A percentile compares a stretch with the other conserved stretches of the same genome.
Conservation (phyloP, 805 yeast species). For the Sugiyamaella mastotermitis region DNA sequence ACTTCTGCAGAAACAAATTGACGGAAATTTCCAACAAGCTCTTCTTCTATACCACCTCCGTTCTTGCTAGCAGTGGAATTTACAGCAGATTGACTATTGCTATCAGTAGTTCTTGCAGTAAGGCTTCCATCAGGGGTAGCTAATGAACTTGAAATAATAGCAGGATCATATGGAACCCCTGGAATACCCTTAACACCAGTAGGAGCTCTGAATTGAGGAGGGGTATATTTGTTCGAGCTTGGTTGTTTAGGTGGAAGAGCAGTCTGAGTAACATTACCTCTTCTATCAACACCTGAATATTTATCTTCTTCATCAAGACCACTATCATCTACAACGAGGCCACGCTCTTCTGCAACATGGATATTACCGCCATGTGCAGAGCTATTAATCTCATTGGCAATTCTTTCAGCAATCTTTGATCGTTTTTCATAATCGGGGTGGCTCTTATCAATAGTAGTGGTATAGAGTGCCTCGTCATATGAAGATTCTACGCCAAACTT, state of each 20-base stretch:
- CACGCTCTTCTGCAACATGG: conserved; percentile 92
- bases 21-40: conserved; percentile 27
- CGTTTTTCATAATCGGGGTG: conserved; percentile 70
- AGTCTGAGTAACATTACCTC: not conserved
- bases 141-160: conserved; percentile 42
- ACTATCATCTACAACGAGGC: conserved; percentile 64
- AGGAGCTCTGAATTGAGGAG: conserved; percentile 25
- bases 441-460: conserved; percentile 64
- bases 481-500: conserved; percentile 85
- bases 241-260: not conserved
- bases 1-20: conserved; percentile 29
- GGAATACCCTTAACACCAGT: conserved; percentile 20
- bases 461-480: conserved; percentile 80
- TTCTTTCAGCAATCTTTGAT: conserved; percentile 60
- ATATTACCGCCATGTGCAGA: conserved; percentile 58
- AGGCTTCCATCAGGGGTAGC: conserved; percentile 17
- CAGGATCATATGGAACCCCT: conserved; percentile 52
- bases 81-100: conserved; percentile 3
- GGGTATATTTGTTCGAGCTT: conserved; percentile 17
- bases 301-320: conserved; percentile 94
- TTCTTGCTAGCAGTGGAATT: not conserved
- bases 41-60: conserved; percentile 20
- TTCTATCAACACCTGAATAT: conserved; percentile 83
- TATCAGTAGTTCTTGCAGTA: not conserved
- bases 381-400: conserved; percentile 80